phyloP scores from a whole-genome alignment of 1,284 basidiomycete genomes.

The Malassezia brasiliensis region DNA sequence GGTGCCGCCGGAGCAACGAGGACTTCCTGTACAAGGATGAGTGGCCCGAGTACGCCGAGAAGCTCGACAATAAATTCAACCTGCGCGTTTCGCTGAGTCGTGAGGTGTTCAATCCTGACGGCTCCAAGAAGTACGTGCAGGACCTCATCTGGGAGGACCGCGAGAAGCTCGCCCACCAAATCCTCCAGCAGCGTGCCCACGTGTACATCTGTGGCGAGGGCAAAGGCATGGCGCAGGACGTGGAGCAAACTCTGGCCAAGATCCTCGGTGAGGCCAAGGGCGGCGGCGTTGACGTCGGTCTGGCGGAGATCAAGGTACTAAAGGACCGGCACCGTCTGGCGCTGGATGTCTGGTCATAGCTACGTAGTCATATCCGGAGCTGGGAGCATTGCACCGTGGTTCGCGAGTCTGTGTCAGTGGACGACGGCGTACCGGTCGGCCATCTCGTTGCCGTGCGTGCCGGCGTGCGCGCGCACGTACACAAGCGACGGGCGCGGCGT shows the following conservation, averaged over 20 bases:
- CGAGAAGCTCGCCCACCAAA: conserved; percentile 66
- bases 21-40: conserved; percentile 92
- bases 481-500: conserved; percentile 50
- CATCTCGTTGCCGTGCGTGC: conserved; percentile 64
- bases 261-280: conserved; percentile 92
- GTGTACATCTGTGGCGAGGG: conserved; percentile 71
- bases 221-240: conserved; percentile 86
- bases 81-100: conserved; percentile 83
- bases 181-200: conserved; percentile 85
- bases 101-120: conserved; percentile 65
- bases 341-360: conserved; percentile 30
- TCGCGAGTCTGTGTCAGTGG: conserved; percentile 18
- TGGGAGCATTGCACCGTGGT: conserved; percentile 20
- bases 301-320: conserved; percentile 78
- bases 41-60: conserved; percentile 76
- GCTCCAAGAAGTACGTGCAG: conserved; percentile 94
- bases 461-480: conserved; percentile 64
- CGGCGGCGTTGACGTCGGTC: conserved; percentile 66
- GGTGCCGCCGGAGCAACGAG: conserved; percentile 73
- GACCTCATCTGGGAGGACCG: conserved; percentile 53
- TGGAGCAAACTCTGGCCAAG: conserved; percentile 72
- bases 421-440: conserved; percentile 55
- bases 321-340: conserved; percentile 74
- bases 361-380: not conserved
- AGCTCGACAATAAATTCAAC: conserved; percentile 80